phyloP scores from a whole-genome alignment of 768 basidiomycete genomes.

The Clathrus columnatus region DNA sequence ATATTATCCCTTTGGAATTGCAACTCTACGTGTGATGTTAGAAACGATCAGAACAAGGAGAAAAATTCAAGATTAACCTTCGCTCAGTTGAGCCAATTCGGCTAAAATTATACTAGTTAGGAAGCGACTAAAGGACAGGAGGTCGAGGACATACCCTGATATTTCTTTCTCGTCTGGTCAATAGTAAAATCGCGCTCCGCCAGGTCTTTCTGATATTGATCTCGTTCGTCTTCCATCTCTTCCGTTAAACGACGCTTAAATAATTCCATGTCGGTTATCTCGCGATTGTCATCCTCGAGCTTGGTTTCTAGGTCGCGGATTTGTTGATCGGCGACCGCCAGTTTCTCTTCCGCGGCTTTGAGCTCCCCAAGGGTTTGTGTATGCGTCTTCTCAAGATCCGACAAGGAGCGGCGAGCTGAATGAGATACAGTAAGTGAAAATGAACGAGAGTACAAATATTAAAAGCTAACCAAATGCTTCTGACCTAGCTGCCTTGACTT shows the following conservation, averaged over 20 bases:
- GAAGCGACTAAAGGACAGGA: slow-evolving; percentile 5
- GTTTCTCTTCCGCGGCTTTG: slow-evolving; percentile 39
- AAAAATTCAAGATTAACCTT: slow-evolving; percentile 38
- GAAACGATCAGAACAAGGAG: neutral
- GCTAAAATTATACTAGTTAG: slow-evolving; percentile 31
- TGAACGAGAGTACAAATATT: neutral
- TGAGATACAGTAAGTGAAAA: slow-evolving; percentile 1
- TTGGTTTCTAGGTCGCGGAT: slow-evolving; percentile 52
- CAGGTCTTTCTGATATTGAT: slow-evolving; percentile 74
- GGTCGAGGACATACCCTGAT: slow-evolving; percentile 48
- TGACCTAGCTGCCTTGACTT: slow-evolving; percentile 53
- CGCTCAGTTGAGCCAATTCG: slow-evolving; percentile 70
- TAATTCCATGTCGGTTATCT: slow-evolving; percentile 54
- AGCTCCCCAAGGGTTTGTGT: slow-evolving; percentile 43
- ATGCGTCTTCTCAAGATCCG: slow-evolving; percentile 53
- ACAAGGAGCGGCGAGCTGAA: slow-evolving; percentile 50
- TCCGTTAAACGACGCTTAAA: slow-evolving; percentile 62
- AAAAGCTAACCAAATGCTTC: slow-evolving; percentile 48
- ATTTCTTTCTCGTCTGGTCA: slow-evolving; percentile 79
- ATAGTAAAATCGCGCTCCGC: slow-evolving; percentile 67
- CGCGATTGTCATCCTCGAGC: slow-evolving; percentile 59
- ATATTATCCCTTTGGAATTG: slow-evolving; percentile 71
- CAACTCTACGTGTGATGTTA: slow-evolving; percentile 40
- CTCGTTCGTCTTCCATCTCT: slow-evolving; percentile 70
- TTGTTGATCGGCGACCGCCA: slow-evolving; percentile 43